Conservation (phyloP, 345 rosid species). For the Erucastrum elatum region DNA sequence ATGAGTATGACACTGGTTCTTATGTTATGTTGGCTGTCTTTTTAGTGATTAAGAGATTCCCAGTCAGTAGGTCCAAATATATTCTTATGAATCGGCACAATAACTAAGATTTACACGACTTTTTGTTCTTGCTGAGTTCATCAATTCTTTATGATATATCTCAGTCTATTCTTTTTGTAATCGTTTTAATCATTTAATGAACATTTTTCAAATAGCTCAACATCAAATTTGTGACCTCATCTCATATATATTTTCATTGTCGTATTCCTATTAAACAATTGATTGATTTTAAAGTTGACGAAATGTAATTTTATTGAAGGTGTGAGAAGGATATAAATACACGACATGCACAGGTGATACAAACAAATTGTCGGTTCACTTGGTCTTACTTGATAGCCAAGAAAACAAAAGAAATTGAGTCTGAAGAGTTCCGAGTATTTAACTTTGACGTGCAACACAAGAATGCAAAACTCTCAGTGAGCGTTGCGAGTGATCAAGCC, state of each 20-base stretch:
- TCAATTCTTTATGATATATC: not conserved
- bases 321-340: slow-evolving; percentile 8
- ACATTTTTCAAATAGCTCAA: not conserved
- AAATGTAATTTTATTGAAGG: slow-evolving; percentile 3
- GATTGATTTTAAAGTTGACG: not conserved
- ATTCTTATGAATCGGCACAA: not conserved
- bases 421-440: not conserved
- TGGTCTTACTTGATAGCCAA: slow-evolving; percentile 20
- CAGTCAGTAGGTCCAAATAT: not conserved
- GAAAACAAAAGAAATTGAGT: not conserved
- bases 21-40: not conserved
- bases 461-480: slow-evolving; percentile 43
- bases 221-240: too few species aligned
- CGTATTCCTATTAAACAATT: too few species aligned
- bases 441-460: slow-evolving; percentile 10
- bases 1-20: not conserved
- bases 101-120: not conserved
- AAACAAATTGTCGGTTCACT: slow-evolving; percentile 24
- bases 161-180: not conserved
- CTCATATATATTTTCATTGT: too few species aligned
- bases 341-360: slow-evolving; percentile 16
- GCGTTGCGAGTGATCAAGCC: slow-evolving; percentile 74
- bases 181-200: not conserved
- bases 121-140: not conserved
- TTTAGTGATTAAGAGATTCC: not conserved